Base-by-base conservation (phyloP, 169 alveolate genomes). In the Eimeria mitis region DNA sequence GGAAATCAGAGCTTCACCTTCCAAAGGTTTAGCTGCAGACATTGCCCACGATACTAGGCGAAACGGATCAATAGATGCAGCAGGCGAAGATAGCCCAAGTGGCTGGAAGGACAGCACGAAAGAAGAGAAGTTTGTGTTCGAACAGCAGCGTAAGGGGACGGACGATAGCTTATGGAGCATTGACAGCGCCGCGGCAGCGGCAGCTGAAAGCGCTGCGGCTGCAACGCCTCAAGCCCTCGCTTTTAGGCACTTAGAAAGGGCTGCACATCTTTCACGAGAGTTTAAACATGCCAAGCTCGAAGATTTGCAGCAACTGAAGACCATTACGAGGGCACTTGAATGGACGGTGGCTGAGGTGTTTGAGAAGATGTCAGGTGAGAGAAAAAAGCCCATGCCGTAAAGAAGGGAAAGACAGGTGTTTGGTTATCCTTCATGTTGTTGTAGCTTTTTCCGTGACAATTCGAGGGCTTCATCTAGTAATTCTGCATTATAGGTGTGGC, bases 291-390 rank as follows among this genome's bases (percentile, higher is more conserved):
- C 65, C 31, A 87, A 87, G 9, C 23, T 87, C 47, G 73, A 42
- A 56, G 92, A 87, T 7, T 49, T 87, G 49, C 92, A 87, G 31
- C 61, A 87, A 9, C 73, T 87, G 47, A 59, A 87, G 65, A 87
- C 68, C 16, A 59, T 87, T 21, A 87, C 73, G 13, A 87, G 34
- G 34, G 92, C 92, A 19, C 61, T 87, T 21, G 83, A 87, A 23
- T 87, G 92, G 92, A 87, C 92, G 1, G 92, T 87, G n/a, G 52
- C 81, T 1, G 92, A 87, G n/a, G 92, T 87, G 1, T 87, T 87
- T 44, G 92, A 63, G 21, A 87, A 87, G 34, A 87, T 87, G 92
- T 87, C 92, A 25, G 92, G 92, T 87, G 49, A 87, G 92, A 49
- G 9, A 44, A 8, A 49, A 2, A 54, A 54, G n/a, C n/a, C n/a